phyloP scores from a whole-genome alignment of 1,139 yeast genomes.

The Diutina rugosa region DNA sequence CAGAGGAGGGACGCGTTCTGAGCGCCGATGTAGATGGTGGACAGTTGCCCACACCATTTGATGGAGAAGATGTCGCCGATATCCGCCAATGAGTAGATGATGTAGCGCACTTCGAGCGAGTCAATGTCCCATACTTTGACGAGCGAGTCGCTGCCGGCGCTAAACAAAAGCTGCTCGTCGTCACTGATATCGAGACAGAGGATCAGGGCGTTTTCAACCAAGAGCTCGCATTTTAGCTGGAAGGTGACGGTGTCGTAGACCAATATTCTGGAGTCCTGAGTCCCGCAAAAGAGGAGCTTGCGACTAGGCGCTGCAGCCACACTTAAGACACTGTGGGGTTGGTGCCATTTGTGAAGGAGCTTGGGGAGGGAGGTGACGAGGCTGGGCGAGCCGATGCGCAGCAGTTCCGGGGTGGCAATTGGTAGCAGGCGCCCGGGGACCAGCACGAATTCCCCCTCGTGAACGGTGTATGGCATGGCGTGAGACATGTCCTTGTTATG shows the following conservation, averaged over 20 bases:
- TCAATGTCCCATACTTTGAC: conserved; percentile 70
- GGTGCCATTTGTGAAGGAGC: conserved; percentile 64
- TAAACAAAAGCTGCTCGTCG: conserved; percentile 53
- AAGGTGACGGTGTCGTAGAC: conserved; percentile 60
- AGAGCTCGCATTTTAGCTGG: conserved; percentile 26
- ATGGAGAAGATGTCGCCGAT: conserved; percentile 89
- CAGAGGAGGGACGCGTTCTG: conserved; percentile 85
- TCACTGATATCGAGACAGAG: conserved; percentile 49
- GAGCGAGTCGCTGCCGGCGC: conserved; percentile 85
- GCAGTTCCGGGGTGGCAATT: not conserved
- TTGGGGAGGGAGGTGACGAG: not conserved
- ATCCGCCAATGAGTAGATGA: conserved; percentile 74
- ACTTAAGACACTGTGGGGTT: conserved; percentile 63
- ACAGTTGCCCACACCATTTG: conserved; percentile 47
- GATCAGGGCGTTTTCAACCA: conserved; percentile 63
- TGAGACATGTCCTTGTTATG: not conserved
- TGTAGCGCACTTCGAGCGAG: conserved; percentile 20
- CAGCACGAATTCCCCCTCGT: not conserved
- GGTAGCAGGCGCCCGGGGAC: not conserved
- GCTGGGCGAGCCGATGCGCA: not conserved
- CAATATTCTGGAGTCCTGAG: conserved; percentile 75
- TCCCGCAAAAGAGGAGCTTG: conserved; percentile 72
- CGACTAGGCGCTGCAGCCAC: conserved; percentile 52
- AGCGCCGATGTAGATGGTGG: conserved; percentile 72
- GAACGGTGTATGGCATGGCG: not conserved